Conservation (phyloP, 768 basidiomycete species). For the Roridomyces roridus region DNA sequence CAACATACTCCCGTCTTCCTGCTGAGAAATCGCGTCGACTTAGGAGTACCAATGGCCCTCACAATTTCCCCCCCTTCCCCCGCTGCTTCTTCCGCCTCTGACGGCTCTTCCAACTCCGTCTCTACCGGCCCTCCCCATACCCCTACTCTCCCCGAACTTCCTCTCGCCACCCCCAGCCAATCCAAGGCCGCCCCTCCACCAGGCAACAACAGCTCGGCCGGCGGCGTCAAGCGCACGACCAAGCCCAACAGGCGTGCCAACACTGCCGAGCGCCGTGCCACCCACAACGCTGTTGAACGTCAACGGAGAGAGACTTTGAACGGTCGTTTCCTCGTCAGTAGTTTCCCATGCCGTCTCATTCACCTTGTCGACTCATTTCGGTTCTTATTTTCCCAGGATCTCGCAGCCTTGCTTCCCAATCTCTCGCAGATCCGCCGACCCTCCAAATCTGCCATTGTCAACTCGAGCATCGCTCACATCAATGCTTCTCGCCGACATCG, state of each 20-base stretch:
- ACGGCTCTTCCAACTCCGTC: slow-evolving; percentile 23
- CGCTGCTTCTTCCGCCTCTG: slow-evolving; percentile 21
- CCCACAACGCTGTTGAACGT: slow-evolving; percentile 97
- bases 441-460: slow-evolving; percentile 96
- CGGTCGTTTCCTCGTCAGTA: slow-evolving; percentile 86
- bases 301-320: slow-evolving; percentile 94
- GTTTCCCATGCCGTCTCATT: slow-evolving; percentile 22
- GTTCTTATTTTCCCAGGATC: slow-evolving; percentile 61
- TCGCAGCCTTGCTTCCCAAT: slow-evolving; percentile 92
- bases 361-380: background rate
- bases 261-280: slow-evolving; percentile 94
- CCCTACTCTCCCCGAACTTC: slow-evolving; percentile 18
- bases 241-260: slow-evolving; percentile 91
- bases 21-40: slow-evolving; percentile 52
- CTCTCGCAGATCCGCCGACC: slow-evolving; percentile 92
- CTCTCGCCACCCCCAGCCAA: slow-evolving; percentile 10
- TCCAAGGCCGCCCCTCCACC: slow-evolving; percentile 20
- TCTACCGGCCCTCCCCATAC: slow-evolving; percentile 25
- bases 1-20: slow-evolving; percentile 34
- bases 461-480: slow-evolving; percentile 90
- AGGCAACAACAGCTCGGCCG: slow-evolving; percentile 25
- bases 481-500: slow-evolving; percentile 84
- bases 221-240: slow-evolving; percentile 60
- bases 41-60: slow-evolving; percentile 11
- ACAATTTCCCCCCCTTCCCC: slow-evolving; percentile 24